Evolutionary conservation across 164 flowering plant genomes (phyloP).

Genomic region (Magnolia changhungtana): DNA sequence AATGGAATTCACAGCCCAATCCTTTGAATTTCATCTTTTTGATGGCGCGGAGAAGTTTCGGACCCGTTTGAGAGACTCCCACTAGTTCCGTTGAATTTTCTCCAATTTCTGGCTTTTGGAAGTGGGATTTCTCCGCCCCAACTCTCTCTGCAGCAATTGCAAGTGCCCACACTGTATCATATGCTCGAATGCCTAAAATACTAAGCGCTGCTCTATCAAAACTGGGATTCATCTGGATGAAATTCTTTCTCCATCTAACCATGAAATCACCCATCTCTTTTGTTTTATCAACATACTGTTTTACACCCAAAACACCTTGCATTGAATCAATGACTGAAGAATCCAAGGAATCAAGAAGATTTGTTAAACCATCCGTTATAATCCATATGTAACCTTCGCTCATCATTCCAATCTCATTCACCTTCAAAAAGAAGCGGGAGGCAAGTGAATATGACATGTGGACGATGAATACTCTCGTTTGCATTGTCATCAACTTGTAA

Average conservation of each 20-base stretch:
- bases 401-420: slow-evolving; percentile 35
- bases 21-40: slow-evolving; percentile 23
- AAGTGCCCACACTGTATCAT: slow-evolving; percentile 35
- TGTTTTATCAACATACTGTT: slow-evolving; percentile 12
- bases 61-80: slow-evolving; percentile 34
- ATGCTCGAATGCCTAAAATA: slow-evolving; percentile 23
- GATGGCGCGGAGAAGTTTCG: slow-evolving; percentile 22
- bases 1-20: slow-evolving; percentile 29
- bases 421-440: slow-evolving; percentile 8
- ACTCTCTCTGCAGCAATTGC: slow-evolving; percentile 38
- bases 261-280: slow-evolving; percentile 3
- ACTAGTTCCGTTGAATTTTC: slow-evolving; percentile 21
- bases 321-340: slow-evolving; percentile 11
- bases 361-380: slow-evolving; percentile 18
- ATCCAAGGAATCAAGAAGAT: slow-evolving; percentile 13
- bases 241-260: slow-evolving; percentile 10
- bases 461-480: slow-evolving; percentile 14
- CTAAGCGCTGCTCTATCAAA: not conserved
- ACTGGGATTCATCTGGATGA: slow-evolving; percentile 1
- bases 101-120: not conserved
- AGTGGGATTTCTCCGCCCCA: not conserved
- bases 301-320: slow-evolving; percentile 25
- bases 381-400: slow-evolving; percentile 45
- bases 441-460: slow-evolving; percentile 10
- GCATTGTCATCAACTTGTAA: slow-evolving; percentile 11